Percentiles rank a stretch among this genome's conserved stretches.
These are phyloP conservation scores for Linum tenue DNA, from an alignment of 345 rosid species.

Conservation along the genomic window DNA sequence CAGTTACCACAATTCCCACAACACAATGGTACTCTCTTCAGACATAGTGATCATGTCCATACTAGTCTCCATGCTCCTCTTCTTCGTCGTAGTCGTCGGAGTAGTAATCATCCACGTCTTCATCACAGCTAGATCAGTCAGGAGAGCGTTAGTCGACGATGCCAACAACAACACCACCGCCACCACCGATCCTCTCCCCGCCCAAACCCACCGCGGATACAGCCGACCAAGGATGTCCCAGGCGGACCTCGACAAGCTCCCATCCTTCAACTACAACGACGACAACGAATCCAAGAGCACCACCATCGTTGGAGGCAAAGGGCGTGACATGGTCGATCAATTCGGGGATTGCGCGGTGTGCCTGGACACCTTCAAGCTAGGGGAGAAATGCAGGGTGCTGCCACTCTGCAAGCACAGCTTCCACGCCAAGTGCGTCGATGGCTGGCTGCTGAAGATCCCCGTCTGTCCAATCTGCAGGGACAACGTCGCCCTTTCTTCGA, in stretches of 20 bases:
- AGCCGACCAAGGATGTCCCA: slow-evolving; percentile 25
- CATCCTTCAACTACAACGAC: slow-evolving; percentile 31
- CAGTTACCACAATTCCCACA: neutral
- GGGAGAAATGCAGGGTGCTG: slow-evolving; percentile 47
- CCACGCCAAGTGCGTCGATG: slow-evolving; percentile 45
- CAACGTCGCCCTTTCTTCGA: slow-evolving; percentile 3
- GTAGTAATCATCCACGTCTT: slow-evolving; percentile 37
- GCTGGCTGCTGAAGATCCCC: slow-evolving; percentile 46
- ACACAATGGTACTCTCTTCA: slow-evolving; percentile 1
- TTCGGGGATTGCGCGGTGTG: slow-evolving; percentile 44
- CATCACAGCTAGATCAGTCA: slow-evolving; percentile 29
- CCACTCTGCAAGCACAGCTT: slow-evolving; percentile 49
- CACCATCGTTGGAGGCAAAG: slow-evolving; percentile 16
- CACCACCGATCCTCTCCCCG: neutral
- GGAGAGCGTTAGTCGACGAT: slow-evolving; percentile 11
- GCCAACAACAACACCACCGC: neutral
- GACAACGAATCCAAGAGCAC: neutral
- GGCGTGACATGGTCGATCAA: slow-evolving; percentile 17
- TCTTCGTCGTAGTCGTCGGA: slow-evolving; percentile 31
- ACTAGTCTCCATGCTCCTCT: slow-evolving; percentile 23
- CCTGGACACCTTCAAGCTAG: slow-evolving; percentile 41
- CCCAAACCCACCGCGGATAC: neutral
- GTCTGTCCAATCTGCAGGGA: slow-evolving; percentile 49
- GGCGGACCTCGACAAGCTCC: slow-evolving; percentile 49
- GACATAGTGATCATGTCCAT: slow-evolving; percentile 23